phyloP scores from a whole-genome alignment of 2,329 filamentous ascomycete species.

The Mycocentrospora acerina region DNA sequence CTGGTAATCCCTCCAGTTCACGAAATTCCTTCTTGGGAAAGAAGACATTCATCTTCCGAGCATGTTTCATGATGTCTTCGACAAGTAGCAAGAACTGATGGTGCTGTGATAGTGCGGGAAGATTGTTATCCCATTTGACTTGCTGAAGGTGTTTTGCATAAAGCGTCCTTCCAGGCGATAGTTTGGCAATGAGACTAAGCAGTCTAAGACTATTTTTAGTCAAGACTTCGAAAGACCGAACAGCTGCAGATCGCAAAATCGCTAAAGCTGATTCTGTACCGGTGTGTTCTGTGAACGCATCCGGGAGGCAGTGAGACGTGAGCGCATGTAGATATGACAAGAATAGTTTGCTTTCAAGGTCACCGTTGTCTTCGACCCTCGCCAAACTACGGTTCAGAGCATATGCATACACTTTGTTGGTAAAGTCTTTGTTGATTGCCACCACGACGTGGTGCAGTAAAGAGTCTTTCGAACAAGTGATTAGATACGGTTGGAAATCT shows the following conservation, averaged over 20 bases:
- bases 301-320: conserved; percentile 55
- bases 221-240: conserved; percentile 52
- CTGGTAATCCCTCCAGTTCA: conserved; percentile 2
- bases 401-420: conserved; percentile 47
- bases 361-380: conserved; percentile 54
- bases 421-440: conserved; percentile 10
- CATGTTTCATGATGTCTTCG: conserved; percentile 26
- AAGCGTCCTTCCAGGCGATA: conserved; percentile 43
- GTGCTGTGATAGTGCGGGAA: conserved; percentile 42
- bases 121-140: conserved; percentile 44
- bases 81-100: conserved; percentile 23
- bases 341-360: conserved; percentile 54
- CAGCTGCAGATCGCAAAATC: conserved; percentile 52
- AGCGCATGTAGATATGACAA: conserved; percentile 56
- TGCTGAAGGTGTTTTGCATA: conserved; percentile 53
- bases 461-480: too few relatives aligned
- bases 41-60: conserved; percentile 16
- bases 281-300: conserved; percentile 51
- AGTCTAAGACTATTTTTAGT: conserved; percentile 10
- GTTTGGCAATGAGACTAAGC: conserved; percentile 28
- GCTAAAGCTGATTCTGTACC: conserved; percentile 58
- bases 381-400: conserved; percentile 53
- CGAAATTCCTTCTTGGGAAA: conserved; percentile 6
- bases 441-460: conserved; percentile 21
- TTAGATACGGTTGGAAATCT: neutral